Percentiles rank a stretch among this genome's conserved stretches.
These are phyloP conservation scores for Talaromyces pinophilus DNA, from an alignment of 2,329 filamentous ascomycete genomes.

Conservation along the genomic window DNA sequence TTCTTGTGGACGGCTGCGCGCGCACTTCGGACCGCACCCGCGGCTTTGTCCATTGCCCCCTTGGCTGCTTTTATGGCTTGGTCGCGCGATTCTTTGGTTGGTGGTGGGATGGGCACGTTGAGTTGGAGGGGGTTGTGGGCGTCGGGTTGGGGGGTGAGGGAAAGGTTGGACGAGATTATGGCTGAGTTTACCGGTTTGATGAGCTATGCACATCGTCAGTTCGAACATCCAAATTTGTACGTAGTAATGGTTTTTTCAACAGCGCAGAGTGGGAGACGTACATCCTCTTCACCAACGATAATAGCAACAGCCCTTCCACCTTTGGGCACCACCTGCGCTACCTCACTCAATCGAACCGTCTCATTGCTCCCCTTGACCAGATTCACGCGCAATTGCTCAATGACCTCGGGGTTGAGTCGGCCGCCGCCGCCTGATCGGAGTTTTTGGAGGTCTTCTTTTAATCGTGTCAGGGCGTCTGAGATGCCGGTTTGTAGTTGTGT, in stretches of 20 bases:
- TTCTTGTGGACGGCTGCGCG: conserved; percentile 48
- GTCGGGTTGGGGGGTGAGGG: conserved; percentile 47
- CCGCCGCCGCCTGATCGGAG: conserved; percentile 65
- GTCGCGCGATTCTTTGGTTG: conserved; percentile 49
- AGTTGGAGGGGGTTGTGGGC: conserved; percentile 48
- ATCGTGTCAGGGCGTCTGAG: conserved; percentile 54
- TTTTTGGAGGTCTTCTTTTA: conserved; percentile 64
- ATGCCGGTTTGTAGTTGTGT: conserved; percentile 59
- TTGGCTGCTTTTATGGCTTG: conserved; percentile 44
- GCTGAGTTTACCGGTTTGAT: conserved; percentile 49
- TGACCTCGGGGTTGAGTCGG: conserved; percentile 61
- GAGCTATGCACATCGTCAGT: conserved; percentile 34
- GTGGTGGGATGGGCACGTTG: conserved; percentile 49
- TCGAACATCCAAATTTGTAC: not conserved
- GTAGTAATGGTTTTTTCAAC: not conserved
- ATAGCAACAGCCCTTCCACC: conserved; percentile 62
- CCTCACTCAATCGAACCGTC: conserved; percentile 58
- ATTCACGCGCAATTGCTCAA: conserved; percentile 64
- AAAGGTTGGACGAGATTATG: conserved; percentile 45
- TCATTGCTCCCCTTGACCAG: conserved; percentile 56
- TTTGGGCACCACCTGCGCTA: conserved; percentile 68
- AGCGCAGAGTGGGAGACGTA: conserved; percentile 39
- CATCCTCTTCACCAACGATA: conserved; percentile 65
- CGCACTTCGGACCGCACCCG: conserved; percentile 44
- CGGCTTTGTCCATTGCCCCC: conserved; percentile 47